Percentiles rank a stretch among this genome's conserved stretches.
phyloP scores from a whole-genome alignment of 2,329 filamentous ascomycete genomes.

The Apiospora arundinis region DNA sequence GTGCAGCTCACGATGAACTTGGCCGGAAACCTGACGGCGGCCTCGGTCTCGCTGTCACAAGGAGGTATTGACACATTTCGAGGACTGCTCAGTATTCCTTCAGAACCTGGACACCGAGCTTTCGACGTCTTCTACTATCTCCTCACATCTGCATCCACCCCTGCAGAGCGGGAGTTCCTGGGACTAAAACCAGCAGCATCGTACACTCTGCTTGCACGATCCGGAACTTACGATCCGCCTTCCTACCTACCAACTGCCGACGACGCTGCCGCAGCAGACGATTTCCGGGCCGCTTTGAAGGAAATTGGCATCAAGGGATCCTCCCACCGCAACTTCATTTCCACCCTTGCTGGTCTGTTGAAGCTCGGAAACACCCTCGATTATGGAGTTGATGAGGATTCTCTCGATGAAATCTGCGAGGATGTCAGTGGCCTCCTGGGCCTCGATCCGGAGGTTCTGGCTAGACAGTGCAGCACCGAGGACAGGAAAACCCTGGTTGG shows the following conservation, averaged over 20 bases:
- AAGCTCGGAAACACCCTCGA: constrained; percentile 92
- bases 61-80: constrained; percentile 85
- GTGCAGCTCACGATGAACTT: constrained; percentile 84
- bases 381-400: constrained; percentile 83
- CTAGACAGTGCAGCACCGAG: constrained; percentile 79
- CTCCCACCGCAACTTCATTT: constrained; percentile 81
- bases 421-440: constrained; percentile 88
- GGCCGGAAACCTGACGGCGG: constrained; percentile 76
- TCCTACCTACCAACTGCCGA: constrained; percentile 91
- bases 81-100: constrained; percentile 81
- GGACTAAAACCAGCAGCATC: constrained; percentile 77
- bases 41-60: constrained; percentile 79
- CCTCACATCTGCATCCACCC: constrained; percentile 86
- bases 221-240: constrained; percentile 84
- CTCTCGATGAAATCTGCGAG: constrained; percentile 84
- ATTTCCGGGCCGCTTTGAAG: constrained; percentile 86
- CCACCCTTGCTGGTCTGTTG: constrained; percentile 81
- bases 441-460: constrained; percentile 82
- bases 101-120: constrained; percentile 82
- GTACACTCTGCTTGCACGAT: constrained; percentile 81
- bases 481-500: constrained; percentile 84
- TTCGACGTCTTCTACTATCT: constrained; percentile 99
- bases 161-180: constrained; percentile 87
- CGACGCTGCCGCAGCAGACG: constrained; percentile 89
- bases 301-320: constrained; percentile 93